Base-by-base conservation (phyloP, 176 grass and related monocot genomes). In the Sorghum bicolor region DNA sequence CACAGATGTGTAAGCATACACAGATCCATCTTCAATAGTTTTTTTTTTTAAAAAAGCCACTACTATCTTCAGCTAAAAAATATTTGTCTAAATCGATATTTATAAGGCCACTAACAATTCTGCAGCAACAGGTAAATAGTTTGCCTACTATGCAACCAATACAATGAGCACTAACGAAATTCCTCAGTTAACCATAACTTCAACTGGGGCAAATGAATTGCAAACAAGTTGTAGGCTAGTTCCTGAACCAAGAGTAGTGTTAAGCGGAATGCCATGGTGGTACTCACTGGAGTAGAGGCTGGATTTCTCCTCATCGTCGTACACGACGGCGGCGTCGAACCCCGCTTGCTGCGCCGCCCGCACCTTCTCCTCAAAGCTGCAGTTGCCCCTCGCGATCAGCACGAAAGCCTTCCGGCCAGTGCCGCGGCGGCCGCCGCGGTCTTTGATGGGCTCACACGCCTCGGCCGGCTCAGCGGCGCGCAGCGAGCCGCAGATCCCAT, bases 271-370 rank as follows among this genome's bases (percentile, higher is more conserved):
- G 15, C 43, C 25, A 47, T 19, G 70, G 15, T 50, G 28, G 43
- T 74, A 85, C 90, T 91, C 66, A 96, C 94, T 96, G 12, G 94
- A 93, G 88, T 93, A 96, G 37, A 96, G 87, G 87, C 90, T 93
- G 67, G 83, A 70, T 81, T 91, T 96, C 26, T 96, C 94, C 69
- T 87, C 86, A 50, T 96, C 94, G 44, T 97, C 89, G 41, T 92
- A 90, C 74, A 97, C 92, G 73, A 97, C 67, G 6, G 91, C 87
- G 22, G 91, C 89, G 20, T 84, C 89, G 61, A 90, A 97, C 7
- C 89, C 94, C 50, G 68, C 91, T 72, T 50, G 79, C 80, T 97
- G 94, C 20, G 94, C 94, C 45, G 10, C 34, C 63, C 82, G 84
- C 19, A 97, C 91, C 86, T 97, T 97, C 40, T 86, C 87, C 70